These are phyloP conservation scores for Carpinus viminea DNA, from an alignment of 306 rosid species.

Conservation along the genomic window DNA sequence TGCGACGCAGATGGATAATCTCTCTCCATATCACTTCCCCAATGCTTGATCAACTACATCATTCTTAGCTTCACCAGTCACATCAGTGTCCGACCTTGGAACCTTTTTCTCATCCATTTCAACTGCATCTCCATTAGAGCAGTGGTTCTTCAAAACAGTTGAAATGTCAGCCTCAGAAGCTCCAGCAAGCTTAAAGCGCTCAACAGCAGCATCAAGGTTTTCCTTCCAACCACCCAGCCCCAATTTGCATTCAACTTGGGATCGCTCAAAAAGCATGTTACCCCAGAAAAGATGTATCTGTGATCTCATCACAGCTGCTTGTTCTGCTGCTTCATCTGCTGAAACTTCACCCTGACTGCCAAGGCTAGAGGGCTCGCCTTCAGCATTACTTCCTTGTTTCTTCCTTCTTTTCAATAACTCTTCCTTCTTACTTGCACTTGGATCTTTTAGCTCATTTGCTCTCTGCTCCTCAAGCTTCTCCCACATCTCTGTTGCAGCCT, in stretches of 20 bases:
- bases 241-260: conserved; percentile 90
- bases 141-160: conserved; percentile 82
- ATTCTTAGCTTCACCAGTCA: conserved; percentile 35
- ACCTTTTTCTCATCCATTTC: conserved; percentile 58
- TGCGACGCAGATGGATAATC: background rate
- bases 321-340: conserved; percentile 86
- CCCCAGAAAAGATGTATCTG: conserved; percentile 99
- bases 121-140: conserved; percentile 65
- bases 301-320: conserved; percentile 92
- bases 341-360: conserved; percentile 62
- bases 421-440: conserved; percentile 78
- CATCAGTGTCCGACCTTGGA: conserved; percentile 22
- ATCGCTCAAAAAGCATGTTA: conserved; percentile 91
- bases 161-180: conserved; percentile 86
- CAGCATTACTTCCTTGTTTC: conserved; percentile 57
- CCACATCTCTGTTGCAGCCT: conserved; percentile 96
- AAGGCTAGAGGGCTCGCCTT: conserved; percentile 58
- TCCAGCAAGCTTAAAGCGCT: conserved; percentile 93
- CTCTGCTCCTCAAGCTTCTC: conserved; percentile 93
- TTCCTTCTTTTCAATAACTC: conserved; percentile 73
- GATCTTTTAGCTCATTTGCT: conserved; percentile 79
- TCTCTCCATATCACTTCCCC: conserved; percentile 27
- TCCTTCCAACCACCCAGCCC: conserved; percentile 77
- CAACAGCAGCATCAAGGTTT: conserved; percentile 75
- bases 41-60: conserved; percentile 36